Evolutionary conservation across 2,329 filamentous ascomycete genomes (phyloP), one percentile per base, ranked within the genome.

Genomic region (Paracoccidioides brasiliensis): DNA sequence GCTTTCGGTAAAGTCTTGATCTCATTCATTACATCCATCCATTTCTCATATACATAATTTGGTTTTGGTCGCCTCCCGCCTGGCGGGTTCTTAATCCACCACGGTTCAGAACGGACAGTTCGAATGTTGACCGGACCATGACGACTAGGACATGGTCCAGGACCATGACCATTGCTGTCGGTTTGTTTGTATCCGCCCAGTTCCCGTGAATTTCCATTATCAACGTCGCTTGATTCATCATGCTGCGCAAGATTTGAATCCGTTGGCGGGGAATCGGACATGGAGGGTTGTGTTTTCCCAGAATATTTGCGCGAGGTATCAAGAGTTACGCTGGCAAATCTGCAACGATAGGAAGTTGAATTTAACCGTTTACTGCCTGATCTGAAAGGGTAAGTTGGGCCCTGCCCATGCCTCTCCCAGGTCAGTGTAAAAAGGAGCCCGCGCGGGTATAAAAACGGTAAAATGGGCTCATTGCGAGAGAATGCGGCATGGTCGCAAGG

Each of bases 371-470:
- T 58, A 51, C 35, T 41, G 48, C 33, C 15, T n/a, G 30, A 8
- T 12, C 30, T 5, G 5, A 48, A 7, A n/a, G 37, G 37, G 33
- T 15, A 3, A 5, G 15, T 49, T 3, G 32, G 42, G 48, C 38
- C 33, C 41, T 22, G 22, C 12, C 46, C 38, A 33, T 48, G 49
- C 30, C 45, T 37, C 45, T 43, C 38, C 8, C 55, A 32, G 22
- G 67, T 57, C 38, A 59, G 60, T 49, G 67, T 66, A 12, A 67
- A 62, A 56, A 67, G 64, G 69, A 69, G 74, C 30, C 15, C 32
- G 59, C 64, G 68, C 53, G 73, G 73, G 60, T 75, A 76, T 40
- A 75, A 70, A 57, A 76, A 76, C 14, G 72, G 66, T 48, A 76
- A 63, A 58, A 49, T 37, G 32, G 72, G 72, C 61, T 75, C 72